A percentile compares a stretch with the other conserved stretches of the same genome.
phyloP scores from a whole-genome alignment of 2,329 filamentous ascomycete species.

The Hypoxylon sp. region DNA sequence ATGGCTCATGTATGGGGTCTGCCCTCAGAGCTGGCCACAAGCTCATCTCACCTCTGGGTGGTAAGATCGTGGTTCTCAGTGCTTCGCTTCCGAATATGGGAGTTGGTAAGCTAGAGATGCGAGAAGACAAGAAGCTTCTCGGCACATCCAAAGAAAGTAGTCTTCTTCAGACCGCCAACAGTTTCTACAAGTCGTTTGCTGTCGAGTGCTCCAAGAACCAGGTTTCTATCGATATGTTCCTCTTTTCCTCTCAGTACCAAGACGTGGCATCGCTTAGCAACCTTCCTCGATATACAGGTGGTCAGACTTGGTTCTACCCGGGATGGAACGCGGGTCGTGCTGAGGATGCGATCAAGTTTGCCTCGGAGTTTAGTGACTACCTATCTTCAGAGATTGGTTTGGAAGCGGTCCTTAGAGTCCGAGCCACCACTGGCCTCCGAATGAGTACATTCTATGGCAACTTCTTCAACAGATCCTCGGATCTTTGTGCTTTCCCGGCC shows the following conservation, averaged over 20 bases:
- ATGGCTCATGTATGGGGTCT: conserved; percentile 93
- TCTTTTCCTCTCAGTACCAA: conserved; percentile 96
- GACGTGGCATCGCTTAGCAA: conserved; percentile 98
- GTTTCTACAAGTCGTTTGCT: conserved; percentile 99
- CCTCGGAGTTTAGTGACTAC: conserved; percentile 95
- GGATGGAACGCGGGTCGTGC: conserved; percentile 95
- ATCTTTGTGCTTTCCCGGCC: conserved; percentile 96
- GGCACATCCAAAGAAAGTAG: conserved; percentile 93
- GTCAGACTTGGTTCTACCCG: conserved; percentile 98
- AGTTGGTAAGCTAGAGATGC: conserved; percentile 89
- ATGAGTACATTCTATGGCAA: conserved; percentile 99
- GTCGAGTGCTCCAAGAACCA: conserved; percentile 99
- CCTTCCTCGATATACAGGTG: conserved; percentile 94
- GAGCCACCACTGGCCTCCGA: conserved; percentile 92
- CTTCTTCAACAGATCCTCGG: conserved; percentile 98
- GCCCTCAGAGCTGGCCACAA: conserved; percentile 95
- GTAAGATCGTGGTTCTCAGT: conserved; percentile 93
- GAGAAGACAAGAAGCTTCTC: conserved; percentile 95
- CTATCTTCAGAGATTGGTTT: conserved; percentile 96
- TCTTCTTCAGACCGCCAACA: conserved; percentile 91
- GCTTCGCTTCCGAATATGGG: conserved; percentile 92
- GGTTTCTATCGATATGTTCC: conserved; percentile 98
- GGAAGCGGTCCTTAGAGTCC: conserved; percentile 94
- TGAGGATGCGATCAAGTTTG: conserved; percentile 98
- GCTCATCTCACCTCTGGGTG: conserved; percentile 92